A percentile compares a stretch with the other conserved stretches of the same genome.
Evolutionary conservation across 208 protist genomes (phyloP).

Genomic region (Entamoeba dispar): DNA sequence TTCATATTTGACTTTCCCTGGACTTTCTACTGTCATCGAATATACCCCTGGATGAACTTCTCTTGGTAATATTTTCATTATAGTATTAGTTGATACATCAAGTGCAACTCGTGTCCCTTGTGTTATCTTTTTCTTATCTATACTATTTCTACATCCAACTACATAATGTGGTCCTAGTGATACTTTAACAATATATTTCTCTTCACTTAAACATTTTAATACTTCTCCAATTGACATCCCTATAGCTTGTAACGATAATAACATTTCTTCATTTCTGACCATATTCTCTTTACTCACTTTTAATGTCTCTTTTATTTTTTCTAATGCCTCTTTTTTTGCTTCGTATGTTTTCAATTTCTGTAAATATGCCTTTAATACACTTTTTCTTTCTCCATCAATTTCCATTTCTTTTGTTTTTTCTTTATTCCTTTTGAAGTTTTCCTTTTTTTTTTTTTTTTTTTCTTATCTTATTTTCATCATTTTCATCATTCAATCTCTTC

Average conservation of each 20-base stretch:
- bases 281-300: conserved; percentile 8
- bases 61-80: conserved; percentile 16
- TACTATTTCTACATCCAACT: not conserved
- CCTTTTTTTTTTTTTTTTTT: too few relatives aligned
- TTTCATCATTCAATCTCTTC: too few relatives aligned
- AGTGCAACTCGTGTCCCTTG: conserved; percentile 5
- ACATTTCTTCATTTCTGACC: not conserved
- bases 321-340: not conserved
- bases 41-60: conserved; percentile 18
- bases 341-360: not conserved
- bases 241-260: not conserved
- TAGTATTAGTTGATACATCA: conserved; percentile 1
- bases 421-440: too few relatives aligned
- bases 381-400: too few relatives aligned
- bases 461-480: too few relatives aligned
- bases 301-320: not conserved
- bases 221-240: conserved; percentile 10
- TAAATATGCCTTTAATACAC: too few relatives aligned
- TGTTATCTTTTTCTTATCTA: not conserved
- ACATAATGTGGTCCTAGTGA: conserved; percentile 10
- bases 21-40: conserved; percentile 13
- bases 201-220: not conserved
- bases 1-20: not conserved
- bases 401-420: conserved; percentile 57
- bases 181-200: not conserved